phyloP scores from a whole-genome alignment of 768 basidiomycete species.

The Saitozyma podzolica region DNA sequence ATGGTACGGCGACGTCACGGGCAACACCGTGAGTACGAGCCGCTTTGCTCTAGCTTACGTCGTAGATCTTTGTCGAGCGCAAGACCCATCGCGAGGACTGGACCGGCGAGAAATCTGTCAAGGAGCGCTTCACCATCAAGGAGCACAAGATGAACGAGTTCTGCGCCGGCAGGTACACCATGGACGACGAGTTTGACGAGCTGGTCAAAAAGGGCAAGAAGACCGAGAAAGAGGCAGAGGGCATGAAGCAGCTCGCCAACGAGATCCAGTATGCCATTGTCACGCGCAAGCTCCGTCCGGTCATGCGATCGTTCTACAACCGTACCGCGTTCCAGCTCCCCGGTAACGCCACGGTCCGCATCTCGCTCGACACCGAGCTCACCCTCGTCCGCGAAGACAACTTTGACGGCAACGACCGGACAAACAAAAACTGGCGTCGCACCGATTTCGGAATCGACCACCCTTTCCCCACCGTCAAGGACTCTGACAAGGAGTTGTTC shows the following conservation, averaged over 20 bases:
- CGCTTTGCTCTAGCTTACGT: not conserved
- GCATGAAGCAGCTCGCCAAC: constrained; percentile 90
- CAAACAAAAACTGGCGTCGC: constrained; percentile 87
- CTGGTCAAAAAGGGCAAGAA: constrained; percentile 91
- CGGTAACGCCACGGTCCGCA: constrained; percentile 93
- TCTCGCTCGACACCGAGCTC: constrained; percentile 95
- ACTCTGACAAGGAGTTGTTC: constrained; percentile 87
- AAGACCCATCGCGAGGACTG: constrained; percentile 86
- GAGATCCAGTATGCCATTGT: constrained; percentile 91
- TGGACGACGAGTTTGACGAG: constrained; percentile 87
- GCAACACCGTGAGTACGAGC: constrained; percentile 65
- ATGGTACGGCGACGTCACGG: constrained; percentile 89
- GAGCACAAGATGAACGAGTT: constrained; percentile 91
- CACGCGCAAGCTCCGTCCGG: constrained; percentile 76
- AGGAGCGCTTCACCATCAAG: constrained; percentile 92
- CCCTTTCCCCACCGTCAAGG: constrained; percentile 76
- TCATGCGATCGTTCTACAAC: constrained; percentile 96
- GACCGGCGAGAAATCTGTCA: constrained; percentile 98
- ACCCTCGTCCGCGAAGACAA: constrained; percentile 93
- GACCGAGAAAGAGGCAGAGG: constrained; percentile 81
- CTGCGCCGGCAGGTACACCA: constrained; percentile 83
- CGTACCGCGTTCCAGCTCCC: constrained; percentile 98
- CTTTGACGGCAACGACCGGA: constrained; percentile 78
- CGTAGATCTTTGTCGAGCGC: constrained; percentile 55
- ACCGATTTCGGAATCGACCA: constrained; percentile 89